phyloP scores from a whole-genome alignment of 2,329 filamentous ascomycete species.

The Sporothrix mexicana region DNA sequence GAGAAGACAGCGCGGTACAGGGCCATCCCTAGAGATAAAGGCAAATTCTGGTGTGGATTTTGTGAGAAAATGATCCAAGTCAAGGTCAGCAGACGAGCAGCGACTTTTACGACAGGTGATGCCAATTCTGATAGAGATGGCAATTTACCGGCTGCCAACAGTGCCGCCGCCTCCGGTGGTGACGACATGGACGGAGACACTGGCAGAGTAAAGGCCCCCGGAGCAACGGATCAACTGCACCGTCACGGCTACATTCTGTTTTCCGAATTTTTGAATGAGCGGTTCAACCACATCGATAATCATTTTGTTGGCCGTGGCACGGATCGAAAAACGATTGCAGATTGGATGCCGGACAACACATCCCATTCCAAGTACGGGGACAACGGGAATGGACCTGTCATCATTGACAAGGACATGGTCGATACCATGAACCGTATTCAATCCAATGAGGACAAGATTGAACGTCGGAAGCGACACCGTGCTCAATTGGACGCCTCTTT shows the following conservation, averaged over 20 bases:
- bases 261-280: slow-evolving; percentile 47
- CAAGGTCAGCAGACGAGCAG: too few relatives aligned
- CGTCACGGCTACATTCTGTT: slow-evolving; percentile 43
- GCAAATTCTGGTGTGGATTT: slow-evolving; percentile 87
- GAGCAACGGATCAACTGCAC: not conserved
- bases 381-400: slow-evolving; percentile 17
- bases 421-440: too few relatives aligned
- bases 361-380: not conserved
- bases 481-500: not conserved
- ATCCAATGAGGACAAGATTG: not conserved
- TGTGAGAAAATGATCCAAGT: slow-evolving; percentile 66
- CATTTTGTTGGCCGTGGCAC: slow-evolving; percentile 65
- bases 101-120: too few relatives aligned
- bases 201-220: slow-evolving; percentile 47
- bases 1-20: slow-evolving; percentile 58
- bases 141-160: too few relatives aligned
- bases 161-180: too few relatives aligned
- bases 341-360: not conserved
- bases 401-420: too few relatives aligned
- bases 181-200: not conserved
- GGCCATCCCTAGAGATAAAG: slow-evolving; percentile 68
- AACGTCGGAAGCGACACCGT: not conserved
- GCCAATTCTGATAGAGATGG: too few relatives aligned
- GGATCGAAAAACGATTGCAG: not conserved
- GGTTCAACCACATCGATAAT: slow-evolving; percentile 65